Evolutionary conservation across 371 early-diverging fungal genomes (phyloP), one percentile per base, ranked within the genome.

Genomic region (Apophysomyces elegans): DNA sequence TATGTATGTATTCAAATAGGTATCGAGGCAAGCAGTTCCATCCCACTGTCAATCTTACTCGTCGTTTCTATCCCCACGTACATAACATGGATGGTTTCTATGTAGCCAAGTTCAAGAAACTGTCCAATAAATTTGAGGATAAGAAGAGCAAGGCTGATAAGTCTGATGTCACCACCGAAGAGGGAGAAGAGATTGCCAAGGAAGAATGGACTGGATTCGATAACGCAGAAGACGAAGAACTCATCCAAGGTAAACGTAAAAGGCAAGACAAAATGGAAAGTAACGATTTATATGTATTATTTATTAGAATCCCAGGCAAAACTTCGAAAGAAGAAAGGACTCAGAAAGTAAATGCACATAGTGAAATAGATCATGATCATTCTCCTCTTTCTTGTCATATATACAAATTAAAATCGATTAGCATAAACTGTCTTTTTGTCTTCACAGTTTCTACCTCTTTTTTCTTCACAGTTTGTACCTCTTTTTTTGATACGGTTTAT

Each of bases 21-120:
- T 97, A 88, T 83, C 90, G 96, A 45, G 98, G 96, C 59, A 92
- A 93, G 67, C 69, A 73, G 4, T 99, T 97, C 91, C 94, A 96
- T 75, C 90, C 91, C 8, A 86, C 91, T 16, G 65, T 99, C 62
- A 86, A 86, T 38, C 75, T 94, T 63, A 94, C 99, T 0, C 87
- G 96, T 61, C 88, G 99, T 64, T 95, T 93, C 84, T 99, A 99
- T 81, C 99, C 99, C 38, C 99, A 99, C 78, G 91, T 96, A 32
- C 96, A 99, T 80, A 99, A 99, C 80, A 98, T 99, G 98, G 99
- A 99, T 81, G 99, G 99, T 61, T 99, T 99, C 90, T 99, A 88
- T 79, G 97, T 99, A 26, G 96, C 98, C 47, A 99, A 99, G 71
- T 92, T 99, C 76, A 91, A 93, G 80, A 95, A 97, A 79, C 62